Base-by-base conservation (phyloP, 108 stramenopile genomes). In the Cylindrotheca closterium region DNA sequence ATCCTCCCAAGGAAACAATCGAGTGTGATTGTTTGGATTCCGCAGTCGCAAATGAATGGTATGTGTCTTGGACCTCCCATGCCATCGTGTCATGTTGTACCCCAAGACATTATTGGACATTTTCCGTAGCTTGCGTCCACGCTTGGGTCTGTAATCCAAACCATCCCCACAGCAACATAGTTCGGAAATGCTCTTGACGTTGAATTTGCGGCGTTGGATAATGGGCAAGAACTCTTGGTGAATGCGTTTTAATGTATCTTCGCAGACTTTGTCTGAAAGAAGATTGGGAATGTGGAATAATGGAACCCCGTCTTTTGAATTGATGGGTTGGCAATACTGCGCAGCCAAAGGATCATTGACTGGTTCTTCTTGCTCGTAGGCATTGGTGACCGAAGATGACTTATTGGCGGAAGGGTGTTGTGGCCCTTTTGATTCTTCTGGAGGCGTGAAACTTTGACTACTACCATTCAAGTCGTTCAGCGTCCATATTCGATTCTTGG, bases 141-240 rank as follows among this genome's bases (percentile, higher is more conserved):
- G 10, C 1, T 42, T 30, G 30, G 49, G 45, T 17, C 52, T 21
- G 58, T 64, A 54, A 34, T 85, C 84, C 33, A 86, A 33, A 29
- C 88, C 88, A 61, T 89, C 89, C 25, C 80, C 79, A 60, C 92
- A 93, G 56, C 92, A 93, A 66, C 92, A 93, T 63, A 93, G 61
- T 68, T 93, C 92, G 1, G 87, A 73, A 1, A 93, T 68, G 29
- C 84, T 84, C n/a, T 31, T 23, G 24, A 93, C 74, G 32, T 71
- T 69, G 69, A 79, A 93, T 0, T 77, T 77, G 8, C 92, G 74
- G 2, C 74, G 55, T 67, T 71, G 55, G 26, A 83, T 76, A 29
- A 93, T 83, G 22, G 81, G 81, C 12, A 55, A 15, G 63, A 91
- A 93, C 73, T 93, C 92, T 18, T 55, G 58, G 24, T 80, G 70